Evolutionary conservation across 2,329 filamentous ascomycete species (phyloP).

Genomic region (Ophiostoma sp.): DNA sequence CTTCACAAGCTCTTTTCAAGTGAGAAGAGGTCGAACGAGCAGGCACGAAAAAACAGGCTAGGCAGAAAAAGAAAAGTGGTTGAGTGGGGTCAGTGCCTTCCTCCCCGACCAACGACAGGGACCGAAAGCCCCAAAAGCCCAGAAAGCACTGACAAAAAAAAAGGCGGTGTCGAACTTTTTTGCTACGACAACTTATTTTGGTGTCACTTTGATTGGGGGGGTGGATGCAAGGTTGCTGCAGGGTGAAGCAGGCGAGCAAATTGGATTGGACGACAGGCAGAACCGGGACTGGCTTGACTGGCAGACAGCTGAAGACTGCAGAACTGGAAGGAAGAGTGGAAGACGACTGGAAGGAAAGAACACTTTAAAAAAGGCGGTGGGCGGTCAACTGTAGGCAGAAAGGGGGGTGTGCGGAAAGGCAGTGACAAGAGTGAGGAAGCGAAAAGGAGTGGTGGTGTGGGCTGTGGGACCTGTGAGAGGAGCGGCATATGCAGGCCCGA

Average conservation of each 20-base stretch:
- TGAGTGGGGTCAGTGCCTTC: background rate
- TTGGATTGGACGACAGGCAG: background rate
- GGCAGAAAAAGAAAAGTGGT: conserved; percentile 17
- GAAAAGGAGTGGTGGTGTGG: background rate
- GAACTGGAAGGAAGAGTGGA: background rate
- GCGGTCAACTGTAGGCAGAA: background rate
- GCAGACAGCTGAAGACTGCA: background rate
- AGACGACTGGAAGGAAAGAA: background rate
- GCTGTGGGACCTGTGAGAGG: background rate
- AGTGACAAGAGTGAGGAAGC: background rate
- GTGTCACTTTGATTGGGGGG: background rate
- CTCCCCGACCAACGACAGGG: background rate
- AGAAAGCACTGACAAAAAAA: background rate
- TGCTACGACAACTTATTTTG: no score
- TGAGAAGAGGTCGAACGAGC: background rate
- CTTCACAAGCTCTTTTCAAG: background rate
- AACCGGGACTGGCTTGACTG: no score
- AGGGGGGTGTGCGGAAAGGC: conserved; percentile 1
- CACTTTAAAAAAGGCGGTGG: background rate
- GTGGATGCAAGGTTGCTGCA: conserved; percentile 12
- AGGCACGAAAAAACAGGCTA: background rate
- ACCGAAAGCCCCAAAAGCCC: no score
- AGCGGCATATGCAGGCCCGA: background rate
- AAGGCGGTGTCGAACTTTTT: background rate
- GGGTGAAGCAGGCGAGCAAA: background rate